Percentiles rank a stretch among this genome's conserved stretches.
Evolutionary conservation across 768 basidiomycete species (phyloP).

Genomic region (Lentinula sp.): DNA sequence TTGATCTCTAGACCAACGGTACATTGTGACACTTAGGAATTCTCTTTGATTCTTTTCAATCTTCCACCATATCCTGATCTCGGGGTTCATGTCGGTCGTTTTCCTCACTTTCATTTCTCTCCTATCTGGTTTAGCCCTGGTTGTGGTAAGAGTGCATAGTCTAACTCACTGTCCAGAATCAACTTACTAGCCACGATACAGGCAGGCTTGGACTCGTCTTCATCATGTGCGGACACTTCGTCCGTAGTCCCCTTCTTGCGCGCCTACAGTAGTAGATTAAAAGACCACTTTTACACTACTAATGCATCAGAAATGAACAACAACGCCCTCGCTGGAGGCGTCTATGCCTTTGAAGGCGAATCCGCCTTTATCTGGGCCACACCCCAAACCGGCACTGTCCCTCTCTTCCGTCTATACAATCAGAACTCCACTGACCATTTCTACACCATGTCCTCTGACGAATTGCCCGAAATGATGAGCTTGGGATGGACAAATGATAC

Average conservation of each 20-base stretch:
- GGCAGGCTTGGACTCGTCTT: neutral
- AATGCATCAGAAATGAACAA: neutral
- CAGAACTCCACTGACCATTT: neutral
- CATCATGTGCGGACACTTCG: neutral
- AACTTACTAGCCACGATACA: neutral
- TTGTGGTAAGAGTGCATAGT: neutral
- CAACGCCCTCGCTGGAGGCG: neutral
- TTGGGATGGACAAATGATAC: neutral
- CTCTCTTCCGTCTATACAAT: neutral
- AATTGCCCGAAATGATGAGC: neutral
- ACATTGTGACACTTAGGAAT: neutral
- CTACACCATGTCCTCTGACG: neutral
- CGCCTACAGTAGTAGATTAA: neutral
- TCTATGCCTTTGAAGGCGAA: neutral
- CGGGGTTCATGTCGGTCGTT: neutral
- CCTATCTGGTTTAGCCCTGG: neutral
- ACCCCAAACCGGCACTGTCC: neutral
- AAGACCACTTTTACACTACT: constrained; percentile 1
- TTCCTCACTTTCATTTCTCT: neutral
- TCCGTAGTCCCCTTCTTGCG: neutral
- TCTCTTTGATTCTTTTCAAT: neutral
- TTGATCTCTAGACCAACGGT: neutral
- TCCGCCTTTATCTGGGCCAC: neutral
- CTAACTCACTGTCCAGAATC: neutral
- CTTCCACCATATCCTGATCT: neutral